A percentile compares a stretch with the other conserved stretches of the same genome.
phyloP scores from a whole-genome alignment of 2,329 filamentous ascomycete species.

The Herpotrichia juniperi region DNA sequence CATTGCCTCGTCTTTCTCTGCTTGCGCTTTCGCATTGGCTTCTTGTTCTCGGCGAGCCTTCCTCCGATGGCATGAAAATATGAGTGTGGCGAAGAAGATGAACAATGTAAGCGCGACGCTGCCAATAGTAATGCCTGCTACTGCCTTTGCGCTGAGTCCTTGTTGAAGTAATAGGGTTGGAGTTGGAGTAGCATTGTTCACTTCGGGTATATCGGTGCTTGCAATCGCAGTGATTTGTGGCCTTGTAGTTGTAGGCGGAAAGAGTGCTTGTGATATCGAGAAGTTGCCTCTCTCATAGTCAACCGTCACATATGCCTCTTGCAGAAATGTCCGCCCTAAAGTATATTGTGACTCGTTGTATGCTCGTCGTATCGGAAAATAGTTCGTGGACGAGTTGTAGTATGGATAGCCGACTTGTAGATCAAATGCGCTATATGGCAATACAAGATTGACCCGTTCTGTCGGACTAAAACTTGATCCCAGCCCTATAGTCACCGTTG shows the following conservation, averaged over 20 bases:
- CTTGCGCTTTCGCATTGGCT: background rate
- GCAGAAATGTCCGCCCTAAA: conserved; percentile 68
- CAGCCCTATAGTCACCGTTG: conserved; percentile 23
- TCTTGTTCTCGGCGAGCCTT: background rate
- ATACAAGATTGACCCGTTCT: conserved; percentile 33
- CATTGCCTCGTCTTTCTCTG: background rate
- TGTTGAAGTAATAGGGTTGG: background rate
- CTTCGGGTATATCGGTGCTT: background rate
- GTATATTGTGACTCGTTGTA: conserved; percentile 59
- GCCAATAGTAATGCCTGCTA: background rate
- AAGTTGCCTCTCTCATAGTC: conserved; percentile 43
- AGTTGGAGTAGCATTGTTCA: background rate
- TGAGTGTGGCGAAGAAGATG: background rate
- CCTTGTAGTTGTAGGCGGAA: background rate
- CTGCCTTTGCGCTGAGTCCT: background rate
- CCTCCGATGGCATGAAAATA: background rate
- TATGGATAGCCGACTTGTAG: conserved; percentile 53
- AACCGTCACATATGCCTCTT: conserved; percentile 60
- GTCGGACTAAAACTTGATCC: conserved; percentile 16
- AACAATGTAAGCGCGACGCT: background rate
- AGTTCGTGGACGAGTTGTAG: conserved; percentile 64
- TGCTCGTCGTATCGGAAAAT: conserved; percentile 67
- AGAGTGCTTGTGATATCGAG: background rate
- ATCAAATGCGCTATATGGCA: conserved; percentile 52
- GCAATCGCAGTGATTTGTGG: background rate